A percentile compares a stretch with the other conserved stretches of the same genome.
Evolutionary conservation across 192 early-diverging fungal species (phyloP).

Genomic region (Coemansia sp.): DNA sequence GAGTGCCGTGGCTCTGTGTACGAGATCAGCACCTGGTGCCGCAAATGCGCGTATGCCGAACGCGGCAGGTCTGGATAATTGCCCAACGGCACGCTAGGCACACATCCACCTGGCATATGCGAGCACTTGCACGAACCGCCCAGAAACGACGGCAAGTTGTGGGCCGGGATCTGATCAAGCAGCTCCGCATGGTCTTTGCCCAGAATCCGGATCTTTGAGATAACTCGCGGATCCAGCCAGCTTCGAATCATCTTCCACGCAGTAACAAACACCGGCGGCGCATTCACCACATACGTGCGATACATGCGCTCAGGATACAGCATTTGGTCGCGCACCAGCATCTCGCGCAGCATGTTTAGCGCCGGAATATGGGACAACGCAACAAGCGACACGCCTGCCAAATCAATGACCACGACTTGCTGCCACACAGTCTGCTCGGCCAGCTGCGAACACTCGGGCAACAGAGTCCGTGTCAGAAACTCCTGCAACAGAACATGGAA

Average conservation of each 20-base stretch:
- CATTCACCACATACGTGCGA: conserved; percentile 91
- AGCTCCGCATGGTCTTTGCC: conserved; percentile 62
- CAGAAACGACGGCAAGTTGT: conserved; percentile 69
- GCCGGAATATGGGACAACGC: conserved; percentile 66
- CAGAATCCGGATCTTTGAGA: conserved; percentile 58
- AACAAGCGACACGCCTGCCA: conserved; percentile 79
- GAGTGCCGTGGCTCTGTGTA: conserved; percentile 42
- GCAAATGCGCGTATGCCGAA: conserved; percentile 28
- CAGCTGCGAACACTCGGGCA: conserved; percentile 76
- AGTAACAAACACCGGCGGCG: conserved; percentile 83
- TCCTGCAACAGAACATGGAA: conserved; percentile 73
- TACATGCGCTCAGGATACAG: conserved; percentile 94
- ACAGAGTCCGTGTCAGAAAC: conserved; percentile 66
- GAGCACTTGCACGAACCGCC: conserved; percentile 72
- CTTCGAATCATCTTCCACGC: conserved; percentile 76
- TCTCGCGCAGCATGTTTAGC: conserved; percentile 66
- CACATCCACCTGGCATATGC: conserved; percentile 72
- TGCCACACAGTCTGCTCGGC: conserved; percentile 70
- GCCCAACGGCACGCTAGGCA: conserved; percentile 36
- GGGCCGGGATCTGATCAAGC: conserved; percentile 62
- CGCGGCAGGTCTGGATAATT: conserved; percentile 49
- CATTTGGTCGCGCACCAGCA: conserved; percentile 85
- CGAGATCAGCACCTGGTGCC: conserved; percentile 39
- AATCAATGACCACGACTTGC: conserved; percentile 87
- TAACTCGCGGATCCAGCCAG: conserved; percentile 76